Percentiles rank a stretch among this genome's conserved stretches.
phyloP scores from a whole-genome alignment of 192 early-diverging fungal species.

The Coemansia sp. region DNA sequence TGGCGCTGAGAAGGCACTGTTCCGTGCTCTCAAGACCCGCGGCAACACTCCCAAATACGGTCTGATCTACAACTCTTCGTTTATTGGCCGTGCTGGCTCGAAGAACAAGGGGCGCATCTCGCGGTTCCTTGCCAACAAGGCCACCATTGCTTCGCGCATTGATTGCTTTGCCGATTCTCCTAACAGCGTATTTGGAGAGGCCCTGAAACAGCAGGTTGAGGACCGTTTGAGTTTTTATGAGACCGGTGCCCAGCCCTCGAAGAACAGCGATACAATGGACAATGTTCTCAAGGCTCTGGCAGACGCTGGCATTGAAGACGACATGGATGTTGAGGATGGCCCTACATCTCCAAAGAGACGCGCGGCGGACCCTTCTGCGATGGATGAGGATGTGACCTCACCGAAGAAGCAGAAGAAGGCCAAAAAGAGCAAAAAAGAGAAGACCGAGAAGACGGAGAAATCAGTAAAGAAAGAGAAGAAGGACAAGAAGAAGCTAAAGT shows the following conservation, averaged over 20 bases:
- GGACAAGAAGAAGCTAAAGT: slow-evolving; percentile 55
- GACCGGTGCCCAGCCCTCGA: slow-evolving; percentile 75
- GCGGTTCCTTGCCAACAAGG: slow-evolving; percentile 98
- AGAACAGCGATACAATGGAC: slow-evolving; percentile 95
- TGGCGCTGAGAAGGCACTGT: slow-evolving; percentile 97
- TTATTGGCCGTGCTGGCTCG: slow-evolving; percentile 89
- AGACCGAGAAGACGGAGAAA: slow-evolving; percentile 60
- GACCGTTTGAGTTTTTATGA: slow-evolving; percentile 95
- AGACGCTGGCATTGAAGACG: slow-evolving; percentile 60
- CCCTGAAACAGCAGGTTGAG: slow-evolving; percentile 92
- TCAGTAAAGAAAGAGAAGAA: slow-evolving; percentile 60
- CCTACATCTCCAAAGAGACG: slow-evolving; percentile 16
- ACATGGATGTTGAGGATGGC: slow-evolving; percentile 31
- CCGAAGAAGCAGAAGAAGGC: slow-evolving; percentile 49
- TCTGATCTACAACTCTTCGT: slow-evolving; percentile 93
- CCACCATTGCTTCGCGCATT: slow-evolving; percentile 92
- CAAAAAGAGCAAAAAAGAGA: slow-evolving; percentile 58
- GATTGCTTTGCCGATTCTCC: slow-evolving; percentile 93
- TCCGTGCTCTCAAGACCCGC: slow-evolving; percentile 94
- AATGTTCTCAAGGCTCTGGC: slow-evolving; percentile 68
- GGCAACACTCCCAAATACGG: slow-evolving; percentile 98
- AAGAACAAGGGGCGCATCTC: slow-evolving; percentile 99
- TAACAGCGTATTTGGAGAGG: slow-evolving; percentile 88
- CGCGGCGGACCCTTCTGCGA: slow-evolving; percentile 19
- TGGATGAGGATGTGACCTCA: slow-evolving; percentile 41